Conservation (phyloP, 2,329 filamentous ascomycete genomes). For the Fusarium sp. region DNA sequence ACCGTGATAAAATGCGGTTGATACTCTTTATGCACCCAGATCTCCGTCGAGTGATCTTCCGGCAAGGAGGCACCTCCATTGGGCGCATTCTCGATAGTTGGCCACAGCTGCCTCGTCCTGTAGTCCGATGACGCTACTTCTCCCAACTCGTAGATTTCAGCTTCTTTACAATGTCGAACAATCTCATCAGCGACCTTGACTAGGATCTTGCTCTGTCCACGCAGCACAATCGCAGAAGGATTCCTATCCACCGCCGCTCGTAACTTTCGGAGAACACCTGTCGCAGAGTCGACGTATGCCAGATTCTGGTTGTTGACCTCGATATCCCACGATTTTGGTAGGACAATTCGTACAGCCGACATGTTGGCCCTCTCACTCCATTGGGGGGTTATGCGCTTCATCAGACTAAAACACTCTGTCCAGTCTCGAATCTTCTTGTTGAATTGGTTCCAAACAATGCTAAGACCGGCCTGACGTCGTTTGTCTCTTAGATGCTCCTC, state of each 20-base stretch:
- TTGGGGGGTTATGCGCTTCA: conserved; percentile 53
- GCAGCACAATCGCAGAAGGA: conserved; percentile 49
- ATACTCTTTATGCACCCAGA: conserved; percentile 53
- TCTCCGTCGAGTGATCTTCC: conserved; percentile 38
- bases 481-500: conserved; percentile 41
- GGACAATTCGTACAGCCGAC: conserved; percentile 52
- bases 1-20: conserved; percentile 47
- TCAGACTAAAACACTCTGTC: conserved; percentile 53
- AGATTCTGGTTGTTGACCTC: conserved; percentile 50
- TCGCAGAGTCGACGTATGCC: conserved; percentile 51
- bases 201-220: conserved; percentile 48
- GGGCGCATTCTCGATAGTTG: conserved; percentile 46
- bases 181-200: conserved; percentile 52
- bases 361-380: conserved; percentile 48
- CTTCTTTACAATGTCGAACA: conserved; percentile 46
- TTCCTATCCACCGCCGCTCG: conserved; percentile 50
- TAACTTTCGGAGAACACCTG: conserved; percentile 49
- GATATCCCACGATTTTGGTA: conserved; percentile 51
- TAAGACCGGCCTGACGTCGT: conserved; percentile 52
- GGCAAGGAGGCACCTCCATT: conserved; percentile 43
- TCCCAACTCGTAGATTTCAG: conserved; percentile 53
- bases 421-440: conserved; percentile 51
- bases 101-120: conserved; percentile 52
- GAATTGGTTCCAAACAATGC: conserved; percentile 49
- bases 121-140: conserved; percentile 51